A percentile compares a stretch with the other conserved stretches of the same genome.
These are phyloP conservation scores for Hansenula anomala DNA, from an alignment of 1,139 yeast species.

Conservation along the genomic window DNA sequence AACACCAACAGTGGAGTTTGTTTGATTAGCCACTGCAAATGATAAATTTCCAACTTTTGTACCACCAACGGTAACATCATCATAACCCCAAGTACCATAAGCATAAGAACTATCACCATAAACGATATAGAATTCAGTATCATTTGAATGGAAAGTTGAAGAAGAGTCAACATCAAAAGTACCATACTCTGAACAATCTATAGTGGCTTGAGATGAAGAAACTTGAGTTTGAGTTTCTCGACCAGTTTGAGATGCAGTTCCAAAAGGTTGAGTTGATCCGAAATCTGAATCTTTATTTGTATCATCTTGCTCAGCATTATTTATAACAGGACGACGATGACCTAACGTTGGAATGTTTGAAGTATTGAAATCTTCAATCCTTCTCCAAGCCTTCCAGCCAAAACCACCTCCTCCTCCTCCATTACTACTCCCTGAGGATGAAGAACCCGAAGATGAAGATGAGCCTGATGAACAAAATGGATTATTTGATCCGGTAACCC, in stretches of 20 bases:
- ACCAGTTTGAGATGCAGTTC: neutral
- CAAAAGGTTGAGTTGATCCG: neutral
- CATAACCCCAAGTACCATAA: conserved; percentile 62
- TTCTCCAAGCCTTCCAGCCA: neutral
- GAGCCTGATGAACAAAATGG: conserved; percentile 1
- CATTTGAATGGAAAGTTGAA: conserved; percentile 38
- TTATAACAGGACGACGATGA: neutral
- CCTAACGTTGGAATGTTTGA: neutral
- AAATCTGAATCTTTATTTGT: neutral
- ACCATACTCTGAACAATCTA: conserved; percentile 30
- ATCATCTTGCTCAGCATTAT: neutral
- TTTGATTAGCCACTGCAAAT: conserved; percentile 55
- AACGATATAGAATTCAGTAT: conserved; percentile 41
- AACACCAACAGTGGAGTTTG: conserved; percentile 55
- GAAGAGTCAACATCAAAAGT: conserved; percentile 44
- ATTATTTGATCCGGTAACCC: conserved; percentile 39
- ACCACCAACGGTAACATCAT: conserved; percentile 40
- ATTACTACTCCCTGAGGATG: neutral
- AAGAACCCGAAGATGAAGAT: neutral
- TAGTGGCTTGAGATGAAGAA: conserved; percentile 11
- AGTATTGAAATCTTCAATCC: neutral
- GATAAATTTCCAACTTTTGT: conserved; percentile 32
- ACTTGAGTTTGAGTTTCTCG: neutral
- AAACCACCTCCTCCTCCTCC: neutral
- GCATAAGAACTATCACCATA: conserved; percentile 67